Base-by-base conservation (phyloP, 345 rosid genomes). In the Eucalyptus sideroxylon region DNA sequence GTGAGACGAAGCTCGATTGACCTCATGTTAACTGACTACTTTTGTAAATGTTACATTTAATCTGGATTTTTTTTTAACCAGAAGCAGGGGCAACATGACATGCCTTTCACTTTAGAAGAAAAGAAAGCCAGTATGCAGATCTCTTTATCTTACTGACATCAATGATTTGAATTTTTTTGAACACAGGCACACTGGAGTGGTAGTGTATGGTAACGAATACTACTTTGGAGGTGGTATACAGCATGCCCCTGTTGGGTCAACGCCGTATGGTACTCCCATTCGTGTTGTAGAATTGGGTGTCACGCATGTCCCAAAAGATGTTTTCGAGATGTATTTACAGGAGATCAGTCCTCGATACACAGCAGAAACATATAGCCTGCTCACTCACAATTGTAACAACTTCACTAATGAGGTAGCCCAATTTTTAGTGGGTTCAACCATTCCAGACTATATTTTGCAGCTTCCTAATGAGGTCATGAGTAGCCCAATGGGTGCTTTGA, bases 201-300 rank as follows among this genome's bases (percentile, higher is more conserved):
- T 95, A 86, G 97, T 96, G 40, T 97, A 96, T 86, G 99, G 98
- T 37, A 93, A 89, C 14, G 99, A 98, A 88, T 98, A 97, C 90
- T 98, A 88, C 89, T 96, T 98, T 89, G 98, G 99, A 40, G 97
- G 97, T 91, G 99, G 99, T 19, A 98, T 98, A 87, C 99, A 97
- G 42, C 94, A 93, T 67, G 77, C 92, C 15, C 89, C 93, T 45
- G 95, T 92, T 87, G 99, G 99, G 90, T 91, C 91, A 34, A 95
- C 99, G 55, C 98, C 95, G 3, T 97, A 98, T 88, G 99, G 99
- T 50, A 91, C 87, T 60, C 99, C 99, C 4, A 27, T 96, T 12
- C 95, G 95, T 85, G 96, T 93, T 1, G 89, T 97, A 17, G 97
- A 98, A 82, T 82, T 98, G 93, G 99, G 99, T 50, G 91, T 92